Conservation (phyloP, 2,329 filamentous ascomycete genomes). For the Aulographum hederae region DNA sequence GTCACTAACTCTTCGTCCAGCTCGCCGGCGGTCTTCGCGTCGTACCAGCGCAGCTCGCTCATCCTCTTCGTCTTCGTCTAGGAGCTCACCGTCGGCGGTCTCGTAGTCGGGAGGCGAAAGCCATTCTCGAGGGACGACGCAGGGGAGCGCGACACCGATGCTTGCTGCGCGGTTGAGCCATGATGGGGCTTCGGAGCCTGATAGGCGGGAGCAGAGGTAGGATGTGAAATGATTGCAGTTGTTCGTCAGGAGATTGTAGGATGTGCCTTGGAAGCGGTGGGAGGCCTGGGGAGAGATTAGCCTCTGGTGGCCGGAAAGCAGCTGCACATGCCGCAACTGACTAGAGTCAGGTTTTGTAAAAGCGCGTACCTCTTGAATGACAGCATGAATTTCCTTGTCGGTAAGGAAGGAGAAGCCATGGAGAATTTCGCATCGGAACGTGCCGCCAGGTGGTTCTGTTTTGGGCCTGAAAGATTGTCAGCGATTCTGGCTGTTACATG, state of each 20-base stretch:
- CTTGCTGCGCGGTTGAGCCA: conserved; percentile 77
- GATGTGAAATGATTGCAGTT: conserved; percentile 86
- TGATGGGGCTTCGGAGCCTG: conserved; percentile 46
- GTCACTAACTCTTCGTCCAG: neutral
- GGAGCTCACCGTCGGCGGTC: conserved; percentile 49
- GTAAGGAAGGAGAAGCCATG: conserved; percentile 62
- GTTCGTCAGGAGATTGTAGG: conserved; percentile 64
- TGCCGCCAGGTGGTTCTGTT: conserved; percentile 57
- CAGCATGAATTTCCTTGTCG: conserved; percentile 49
- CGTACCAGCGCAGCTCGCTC: conserved; percentile 43
- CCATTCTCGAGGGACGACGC: conserved; percentile 69
- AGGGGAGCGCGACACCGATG: conserved; percentile 64
- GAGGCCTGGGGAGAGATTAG: conserved; percentile 30
- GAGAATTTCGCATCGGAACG: conserved; percentile 55
- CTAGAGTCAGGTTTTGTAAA: conserved; percentile 1
- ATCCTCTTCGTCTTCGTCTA: conserved; percentile 33
- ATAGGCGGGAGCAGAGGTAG: conserved; percentile 56
- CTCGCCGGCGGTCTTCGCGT: conserved; percentile 8
- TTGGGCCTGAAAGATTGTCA: conserved; percentile 26
- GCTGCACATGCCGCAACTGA: no score
- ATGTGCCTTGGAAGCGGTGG: conserved; percentile 53
- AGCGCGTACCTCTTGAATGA: conserved; percentile 34
- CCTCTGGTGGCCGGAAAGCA: neutral
- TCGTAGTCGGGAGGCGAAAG: conserved; percentile 62
- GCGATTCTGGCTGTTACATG: neutral